phyloP scores from a whole-genome alignment of 2,329 filamentous ascomycete genomes.

The Calonectria pseudoturangicola region DNA sequence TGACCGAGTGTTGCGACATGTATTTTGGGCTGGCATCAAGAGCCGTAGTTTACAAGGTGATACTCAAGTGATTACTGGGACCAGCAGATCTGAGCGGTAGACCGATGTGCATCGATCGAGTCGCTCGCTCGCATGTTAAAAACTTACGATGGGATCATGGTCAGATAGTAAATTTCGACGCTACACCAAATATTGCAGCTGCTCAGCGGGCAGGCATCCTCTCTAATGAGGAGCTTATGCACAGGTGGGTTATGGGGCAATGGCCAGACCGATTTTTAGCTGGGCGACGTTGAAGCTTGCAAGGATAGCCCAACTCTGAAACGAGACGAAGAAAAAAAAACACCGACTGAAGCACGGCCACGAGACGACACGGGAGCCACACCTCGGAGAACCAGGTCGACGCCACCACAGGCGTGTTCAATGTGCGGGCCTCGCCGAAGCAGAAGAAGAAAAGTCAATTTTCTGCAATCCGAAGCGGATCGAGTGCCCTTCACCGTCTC shows the following conservation, averaged over 20 bases:
- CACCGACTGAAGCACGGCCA: constrained; percentile 17
- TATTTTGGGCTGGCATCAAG: too few species aligned
- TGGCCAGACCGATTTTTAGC: constrained; percentile 26
- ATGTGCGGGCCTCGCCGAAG: constrained; percentile 6
- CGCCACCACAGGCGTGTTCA: constrained; percentile 17
- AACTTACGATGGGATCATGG: constrained; percentile 1
- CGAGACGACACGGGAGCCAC: constrained; percentile 9
- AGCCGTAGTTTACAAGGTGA: not conserved
- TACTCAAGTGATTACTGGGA: not conserved
- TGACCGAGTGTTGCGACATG: not conserved
- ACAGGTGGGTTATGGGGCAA: constrained; percentile 32
- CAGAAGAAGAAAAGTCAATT: not conserved
- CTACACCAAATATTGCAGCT: not conserved
- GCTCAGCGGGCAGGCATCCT: not conserved
- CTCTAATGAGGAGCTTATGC: constrained; percentile 31
- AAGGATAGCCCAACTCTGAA: constrained; percentile 24
- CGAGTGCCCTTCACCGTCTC: not conserved
- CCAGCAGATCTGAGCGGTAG: not conserved
- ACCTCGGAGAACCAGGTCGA: constrained; percentile 16
- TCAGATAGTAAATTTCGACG: constrained; percentile 14
- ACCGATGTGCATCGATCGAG: constrained; percentile 7
- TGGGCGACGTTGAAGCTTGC: constrained; percentile 17
- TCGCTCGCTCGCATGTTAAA: constrained; percentile 8
- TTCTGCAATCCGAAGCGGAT: not conserved
- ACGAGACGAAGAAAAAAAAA: constrained; percentile 8